Conservation (phyloP, 2,329 filamentous ascomycete species). For the Mollisia scopiformis region DNA sequence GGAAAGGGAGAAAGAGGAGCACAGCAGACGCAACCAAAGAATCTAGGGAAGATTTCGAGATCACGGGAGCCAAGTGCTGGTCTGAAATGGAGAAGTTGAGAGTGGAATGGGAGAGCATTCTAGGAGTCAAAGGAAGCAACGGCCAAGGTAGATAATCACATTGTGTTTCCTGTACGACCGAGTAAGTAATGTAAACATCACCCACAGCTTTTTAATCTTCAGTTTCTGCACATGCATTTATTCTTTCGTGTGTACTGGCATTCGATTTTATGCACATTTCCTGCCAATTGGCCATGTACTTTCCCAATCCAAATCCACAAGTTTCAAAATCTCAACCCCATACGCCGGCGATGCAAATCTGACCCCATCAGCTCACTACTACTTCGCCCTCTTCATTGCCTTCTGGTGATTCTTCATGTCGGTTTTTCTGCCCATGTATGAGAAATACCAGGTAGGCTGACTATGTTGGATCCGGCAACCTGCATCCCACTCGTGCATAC, state of each 20-base stretch:
- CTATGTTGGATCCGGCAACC: slow-evolving; percentile 15
- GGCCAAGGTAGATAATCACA: background rate
- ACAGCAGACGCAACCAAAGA: slow-evolving; percentile 63
- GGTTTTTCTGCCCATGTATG: slow-evolving; percentile 7
- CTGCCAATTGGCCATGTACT: too few relatives aligned
- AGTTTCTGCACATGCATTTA: too few relatives aligned
- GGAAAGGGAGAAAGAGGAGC: slow-evolving; percentile 61
- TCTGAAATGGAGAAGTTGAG: slow-evolving; percentile 73
- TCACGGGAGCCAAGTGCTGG: slow-evolving; percentile 65
- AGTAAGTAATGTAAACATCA: background rate
- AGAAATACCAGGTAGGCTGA: slow-evolving; percentile 22
- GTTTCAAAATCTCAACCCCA: too few relatives aligned
- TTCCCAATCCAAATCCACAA: too few relatives aligned
- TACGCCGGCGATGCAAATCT: too few relatives aligned
- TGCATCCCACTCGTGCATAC: background rate
- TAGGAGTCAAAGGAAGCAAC: slow-evolving; percentile 26
- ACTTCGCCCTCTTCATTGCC: background rate
- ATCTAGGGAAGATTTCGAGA: slow-evolving; percentile 62
- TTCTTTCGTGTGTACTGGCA: too few relatives aligned
- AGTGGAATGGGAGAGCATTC: slow-evolving; percentile 58
- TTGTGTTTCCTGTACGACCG: background rate
- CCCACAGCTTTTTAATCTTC: background rate
- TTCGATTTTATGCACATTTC: too few relatives aligned
- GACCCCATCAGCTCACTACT: too few relatives aligned
- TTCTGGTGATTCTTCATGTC: background rate